phyloP scores from a whole-genome alignment of 176 grass and related monocot species.

The Musa acuminata region DNA sequence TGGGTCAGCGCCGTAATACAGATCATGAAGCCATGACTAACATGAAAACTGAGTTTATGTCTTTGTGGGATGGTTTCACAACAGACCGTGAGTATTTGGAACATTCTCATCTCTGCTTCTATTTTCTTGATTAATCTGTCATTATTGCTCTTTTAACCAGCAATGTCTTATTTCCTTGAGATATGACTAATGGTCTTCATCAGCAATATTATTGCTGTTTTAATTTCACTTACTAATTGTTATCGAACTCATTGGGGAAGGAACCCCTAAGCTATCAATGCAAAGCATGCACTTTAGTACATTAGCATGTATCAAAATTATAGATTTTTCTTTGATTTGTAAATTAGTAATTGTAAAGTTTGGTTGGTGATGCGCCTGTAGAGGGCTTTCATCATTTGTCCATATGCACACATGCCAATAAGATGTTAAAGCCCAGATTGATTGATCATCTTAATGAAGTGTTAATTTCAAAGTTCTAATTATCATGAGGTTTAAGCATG shows the following conservation, averaged over 20 bases:
- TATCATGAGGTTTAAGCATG: background rate
- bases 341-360: background rate
- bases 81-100: constrained; percentile 65
- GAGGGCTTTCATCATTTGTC: no score
- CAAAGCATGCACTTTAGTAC: background rate
- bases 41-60: constrained; percentile 99
- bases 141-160: no score
- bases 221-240: no score
- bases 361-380: background rate
- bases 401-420: no score
- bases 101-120: background rate
- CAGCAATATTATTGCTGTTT: background rate
- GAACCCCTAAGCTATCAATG: no score
- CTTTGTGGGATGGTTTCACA: constrained; percentile 97
- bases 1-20: constrained; percentile 67
- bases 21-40: constrained; percentile 92
- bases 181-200: background rate
- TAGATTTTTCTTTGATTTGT: background rate
- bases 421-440: no score
- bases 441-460: background rate
- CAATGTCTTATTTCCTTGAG: background rate
- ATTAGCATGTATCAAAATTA: background rate
- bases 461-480: background rate
- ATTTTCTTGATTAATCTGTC: background rate
- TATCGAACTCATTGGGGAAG: no score